Conservation (phyloP, 2,329 filamentous ascomycete genomes). For the Cercospora sesami region DNA sequence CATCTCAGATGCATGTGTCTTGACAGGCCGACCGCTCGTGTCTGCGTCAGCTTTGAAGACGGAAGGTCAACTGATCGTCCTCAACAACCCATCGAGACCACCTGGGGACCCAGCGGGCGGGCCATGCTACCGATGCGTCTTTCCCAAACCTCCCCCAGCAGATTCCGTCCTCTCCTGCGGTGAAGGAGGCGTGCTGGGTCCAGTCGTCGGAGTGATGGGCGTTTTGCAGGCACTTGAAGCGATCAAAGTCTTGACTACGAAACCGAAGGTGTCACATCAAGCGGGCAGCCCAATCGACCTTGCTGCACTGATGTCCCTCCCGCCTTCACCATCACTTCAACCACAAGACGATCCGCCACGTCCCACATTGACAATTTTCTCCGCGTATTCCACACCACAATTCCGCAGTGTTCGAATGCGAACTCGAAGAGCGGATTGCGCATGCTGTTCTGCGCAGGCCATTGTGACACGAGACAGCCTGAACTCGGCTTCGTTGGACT, state of each 20-base stretch:
- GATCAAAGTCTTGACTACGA: constrained; percentile 72
- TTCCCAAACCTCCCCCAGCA: constrained; percentile 80
- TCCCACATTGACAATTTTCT: constrained; percentile 55
- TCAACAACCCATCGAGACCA: constrained; percentile 74
- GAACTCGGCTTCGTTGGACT: constrained; percentile 58
- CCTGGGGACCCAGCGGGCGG: constrained; percentile 62
- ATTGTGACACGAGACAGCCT: constrained; percentile 65
- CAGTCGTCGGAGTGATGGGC: constrained; percentile 91
- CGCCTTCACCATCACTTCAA: constrained; percentile 24
- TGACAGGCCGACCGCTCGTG: constrained; percentile 75
- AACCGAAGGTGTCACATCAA: constrained; percentile 26
- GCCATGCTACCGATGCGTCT: constrained; percentile 92
- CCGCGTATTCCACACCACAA: constrained; percentile 52
- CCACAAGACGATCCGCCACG: constrained; percentile 31
- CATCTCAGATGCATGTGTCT: constrained; percentile 84
- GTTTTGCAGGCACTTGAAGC: constrained; percentile 87
- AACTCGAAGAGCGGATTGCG: constrained; percentile 67
- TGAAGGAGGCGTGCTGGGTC: constrained; percentile 88
- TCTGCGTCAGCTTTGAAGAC: constrained; percentile 86
- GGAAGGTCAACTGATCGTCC: constrained; percentile 84
- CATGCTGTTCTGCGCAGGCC: constrained; percentile 68
- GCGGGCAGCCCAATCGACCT: constrained; percentile 11
- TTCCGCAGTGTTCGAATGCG: constrained; percentile 79
- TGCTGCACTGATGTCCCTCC: constrained; percentile 21
- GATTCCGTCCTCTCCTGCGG: constrained; percentile 82